Evolutionary conservation across 169 alveolate genomes (phyloP), one percentile per base, ranked within the genome.

Genomic region (Cardiosporidium cionae): DNA sequence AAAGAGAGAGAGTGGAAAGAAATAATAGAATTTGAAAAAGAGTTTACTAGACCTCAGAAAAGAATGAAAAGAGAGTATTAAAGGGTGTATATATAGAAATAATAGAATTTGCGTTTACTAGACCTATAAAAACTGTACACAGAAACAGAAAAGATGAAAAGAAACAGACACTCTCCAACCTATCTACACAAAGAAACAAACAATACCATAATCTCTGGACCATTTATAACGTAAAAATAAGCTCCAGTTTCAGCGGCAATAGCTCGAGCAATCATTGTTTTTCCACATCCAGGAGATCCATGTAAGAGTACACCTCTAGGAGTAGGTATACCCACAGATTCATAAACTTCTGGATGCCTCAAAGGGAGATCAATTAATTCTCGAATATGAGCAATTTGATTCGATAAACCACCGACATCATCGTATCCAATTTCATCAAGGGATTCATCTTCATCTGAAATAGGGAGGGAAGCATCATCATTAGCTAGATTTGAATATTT

Each of bases 371-470:
- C 99, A 62, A 96, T 94, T 95, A 91, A 91, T 68, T 93, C 97
- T 68, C 97, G 90, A 34, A 97, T 94, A 63, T 90, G 92, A 28
- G 98, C 98, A 95, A 97, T 84, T 82, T 96, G 98, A 76, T 94
- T 90, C 79, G 98, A 91, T 87, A 99, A 96, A 34, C 99, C 99
- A 65, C 99, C 99, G 22, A 97, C 91, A 86, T 96, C 99, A 82
- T 97, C 99, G 83, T 97, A 97, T 2, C 99, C 99, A 32, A 97
- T 97, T 66, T 96, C 99, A 82, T 95, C 99, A 36, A 94, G 86
- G 72, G 93, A 98, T 84, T 97, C 99, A 65, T 96, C 99, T 85
- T 96, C 98, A 23, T 7, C 78, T 70, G 58, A 1, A 77, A 98
- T 88, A 80, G 94, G 93, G 31, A 95, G 89, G n/a, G 98, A 97